phyloP scores from a whole-genome alignment of 2,329 filamentous ascomycete genomes.

The Dichotomopilus funicola region DNA sequence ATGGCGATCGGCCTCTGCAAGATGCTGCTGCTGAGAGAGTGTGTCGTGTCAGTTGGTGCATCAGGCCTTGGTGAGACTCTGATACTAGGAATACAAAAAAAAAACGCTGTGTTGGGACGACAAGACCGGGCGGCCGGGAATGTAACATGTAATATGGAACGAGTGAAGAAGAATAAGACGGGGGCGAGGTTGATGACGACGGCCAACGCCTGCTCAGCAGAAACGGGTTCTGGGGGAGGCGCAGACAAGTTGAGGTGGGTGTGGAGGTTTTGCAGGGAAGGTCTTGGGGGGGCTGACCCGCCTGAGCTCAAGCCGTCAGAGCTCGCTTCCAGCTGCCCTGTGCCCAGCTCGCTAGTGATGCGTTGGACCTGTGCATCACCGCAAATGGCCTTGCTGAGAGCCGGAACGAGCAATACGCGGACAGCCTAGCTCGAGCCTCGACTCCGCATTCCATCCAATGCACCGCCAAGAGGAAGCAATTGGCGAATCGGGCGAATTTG shows the following conservation, averaged over 20 bases:
- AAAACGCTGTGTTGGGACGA: neutral
- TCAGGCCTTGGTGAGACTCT: conserved; percentile 4
- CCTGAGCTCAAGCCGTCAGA: neutral
- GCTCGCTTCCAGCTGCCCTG: neutral
- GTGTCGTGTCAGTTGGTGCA: conserved; percentile 12
- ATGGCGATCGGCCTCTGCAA: conserved; percentile 40
- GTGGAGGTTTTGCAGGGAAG: no score
- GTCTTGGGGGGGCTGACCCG: no score
- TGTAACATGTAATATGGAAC: neutral
- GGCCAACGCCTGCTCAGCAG: conserved; percentile 15
- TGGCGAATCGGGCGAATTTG: conserved; percentile 9
- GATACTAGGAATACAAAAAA: conserved; percentile 11
- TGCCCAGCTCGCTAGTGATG: no score
- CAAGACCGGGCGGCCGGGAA: conserved; percentile 4
- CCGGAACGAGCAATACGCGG: conserved; percentile 7
- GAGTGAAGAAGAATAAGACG: neutral
- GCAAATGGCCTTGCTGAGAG: neutral
- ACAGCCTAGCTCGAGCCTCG: neutral
- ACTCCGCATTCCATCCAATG: neutral
- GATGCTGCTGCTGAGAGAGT: conserved; percentile 10
- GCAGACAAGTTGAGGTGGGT: conserved; percentile 8
- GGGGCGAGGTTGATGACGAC: conserved; percentile 16
- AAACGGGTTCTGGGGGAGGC: conserved; percentile 20
- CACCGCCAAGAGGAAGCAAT: conserved; percentile 10
- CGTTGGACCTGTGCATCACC: no score